Evolutionary conservation across 2,329 filamentous ascomycete genomes (phyloP).

Genomic region (Clonostachys rosea): DNA sequence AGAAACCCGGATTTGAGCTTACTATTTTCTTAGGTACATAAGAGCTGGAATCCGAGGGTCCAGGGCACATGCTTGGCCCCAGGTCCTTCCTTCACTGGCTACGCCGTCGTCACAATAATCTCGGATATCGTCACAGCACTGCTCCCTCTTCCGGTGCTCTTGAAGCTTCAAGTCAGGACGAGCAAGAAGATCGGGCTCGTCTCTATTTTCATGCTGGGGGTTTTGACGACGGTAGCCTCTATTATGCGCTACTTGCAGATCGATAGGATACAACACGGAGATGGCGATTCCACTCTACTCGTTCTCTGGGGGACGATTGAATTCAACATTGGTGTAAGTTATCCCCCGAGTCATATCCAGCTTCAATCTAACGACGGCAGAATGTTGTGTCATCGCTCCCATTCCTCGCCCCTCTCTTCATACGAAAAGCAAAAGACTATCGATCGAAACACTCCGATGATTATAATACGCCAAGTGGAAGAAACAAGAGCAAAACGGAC

Average conservation of each 20-base stretch:
- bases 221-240: slow-evolving; percentile 51
- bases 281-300: slow-evolving; percentile 51
- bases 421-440: slow-evolving; percentile 35
- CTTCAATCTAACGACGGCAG: slow-evolving; percentile 10
- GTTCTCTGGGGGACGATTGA: slow-evolving; percentile 53
- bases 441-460: slow-evolving; percentile 20
- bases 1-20: slow-evolving; percentile 1
- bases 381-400: slow-evolving; percentile 41
- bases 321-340: slow-evolving; percentile 49
- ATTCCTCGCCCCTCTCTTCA: slow-evolving; percentile 35
- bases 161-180: slow-evolving; percentile 39
- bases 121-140: slow-evolving; percentile 44
- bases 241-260: slow-evolving; percentile 48
- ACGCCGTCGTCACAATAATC: slow-evolving; percentile 45
- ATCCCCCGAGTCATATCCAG: background rate
- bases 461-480: background rate
- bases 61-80: slow-evolving; percentile 37
- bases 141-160: slow-evolving; percentile 42
- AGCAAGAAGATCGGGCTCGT: slow-evolving; percentile 46
- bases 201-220: slow-evolving; percentile 44
- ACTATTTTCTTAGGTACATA: slow-evolving; percentile 20
- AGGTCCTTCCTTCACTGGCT: slow-evolving; percentile 43
- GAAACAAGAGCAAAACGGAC: slow-evolving; percentile 2
- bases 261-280: slow-evolving; percentile 38
- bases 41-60: slow-evolving; percentile 36